Conservation (phyloP, 345 rosid species). For the Linum usitatissimum region DNA sequence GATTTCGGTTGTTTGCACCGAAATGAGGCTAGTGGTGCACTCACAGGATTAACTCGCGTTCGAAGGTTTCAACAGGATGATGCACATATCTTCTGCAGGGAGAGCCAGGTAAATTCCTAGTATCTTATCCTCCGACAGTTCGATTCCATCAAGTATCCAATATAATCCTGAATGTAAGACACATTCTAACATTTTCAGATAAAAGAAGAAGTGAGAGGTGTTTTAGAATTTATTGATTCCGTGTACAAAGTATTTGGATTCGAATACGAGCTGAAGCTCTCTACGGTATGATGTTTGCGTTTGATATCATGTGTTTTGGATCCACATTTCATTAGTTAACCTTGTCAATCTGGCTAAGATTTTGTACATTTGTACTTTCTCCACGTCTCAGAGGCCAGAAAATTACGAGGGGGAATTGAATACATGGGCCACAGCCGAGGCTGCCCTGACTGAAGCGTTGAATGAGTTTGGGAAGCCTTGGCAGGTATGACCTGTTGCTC, state of each 20-base stretch:
- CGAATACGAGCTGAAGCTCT: constrained; percentile 84
- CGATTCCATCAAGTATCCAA: neutral
- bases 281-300: constrained; percentile 50
- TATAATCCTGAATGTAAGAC: neutral
- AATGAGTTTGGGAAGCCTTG: constrained; percentile 72
- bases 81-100: constrained; percentile 90
- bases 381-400: constrained; percentile 74
- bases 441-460: constrained; percentile 65
- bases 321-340: too few relatives aligned
- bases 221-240: constrained; percentile 71
- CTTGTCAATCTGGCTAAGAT: too few relatives aligned
- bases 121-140: constrained; percentile 1
- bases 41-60: constrained; percentile 88
- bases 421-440: constrained; percentile 92
- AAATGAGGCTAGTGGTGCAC: constrained; percentile 96
- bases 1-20: constrained; percentile 97
- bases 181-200: constrained; percentile 36
- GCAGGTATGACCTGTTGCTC: constrained; percentile 35
- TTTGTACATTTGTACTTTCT: neutral
- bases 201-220: constrained; percentile 68
- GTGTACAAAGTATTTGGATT: constrained; percentile 63
- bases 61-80: constrained; percentile 99
- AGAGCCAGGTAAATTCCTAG: constrained; percentile 47
- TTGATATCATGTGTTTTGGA: too few relatives aligned
- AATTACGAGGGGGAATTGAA: constrained; percentile 65